Conservation (phyloP, 1,284 basidiomycete genomes). For the Hypsizygus ulmarius region DNA sequence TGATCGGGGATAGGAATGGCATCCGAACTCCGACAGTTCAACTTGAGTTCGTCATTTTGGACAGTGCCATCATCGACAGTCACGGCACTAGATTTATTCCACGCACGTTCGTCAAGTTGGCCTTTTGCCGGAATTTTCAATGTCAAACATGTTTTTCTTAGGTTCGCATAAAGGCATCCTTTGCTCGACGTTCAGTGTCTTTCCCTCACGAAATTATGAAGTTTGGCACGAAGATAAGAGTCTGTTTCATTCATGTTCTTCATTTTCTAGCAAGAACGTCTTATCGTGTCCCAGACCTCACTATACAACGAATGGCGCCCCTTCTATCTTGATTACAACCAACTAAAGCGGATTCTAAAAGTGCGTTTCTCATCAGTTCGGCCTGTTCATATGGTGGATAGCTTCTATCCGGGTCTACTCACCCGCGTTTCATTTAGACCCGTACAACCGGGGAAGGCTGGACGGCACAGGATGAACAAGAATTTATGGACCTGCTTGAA, state of each 20-base stretch:
- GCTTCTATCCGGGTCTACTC: not conserved
- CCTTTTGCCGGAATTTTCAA: conserved; percentile 1
- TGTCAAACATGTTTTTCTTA: not conserved
- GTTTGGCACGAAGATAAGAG: conserved; percentile 87
- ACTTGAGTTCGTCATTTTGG: not conserved
- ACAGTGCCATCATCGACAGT: not conserved
- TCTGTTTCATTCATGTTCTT: conserved; percentile 35
- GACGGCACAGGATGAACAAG: conserved; percentile 76
- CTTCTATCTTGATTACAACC: conserved; percentile 88
- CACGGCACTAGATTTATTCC: no score
- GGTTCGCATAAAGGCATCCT: not conserved
- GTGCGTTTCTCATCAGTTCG: conserved; percentile 31
- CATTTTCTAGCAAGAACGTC: conserved; percentile 1
- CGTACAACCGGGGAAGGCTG: conserved; percentile 63
- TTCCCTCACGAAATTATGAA: conserved; percentile 53
- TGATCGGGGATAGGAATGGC: conserved; percentile 6
- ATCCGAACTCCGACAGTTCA: conserved; percentile 16
- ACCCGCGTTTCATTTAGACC: conserved; percentile 34
- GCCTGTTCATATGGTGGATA: not conserved
- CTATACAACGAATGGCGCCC: conserved; percentile 89
- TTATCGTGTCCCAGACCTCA: conserved; percentile 54
- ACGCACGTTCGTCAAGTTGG: conserved; percentile 29
- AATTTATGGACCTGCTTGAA: conserved; percentile 79
- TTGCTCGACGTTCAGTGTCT: not conserved
- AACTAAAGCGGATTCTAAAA: conserved; percentile 89